Evolutionary conservation across 225 moss, liverwort and hornwort genomes (phyloP).

Genomic region (Marchantia polymorpha): DNA sequence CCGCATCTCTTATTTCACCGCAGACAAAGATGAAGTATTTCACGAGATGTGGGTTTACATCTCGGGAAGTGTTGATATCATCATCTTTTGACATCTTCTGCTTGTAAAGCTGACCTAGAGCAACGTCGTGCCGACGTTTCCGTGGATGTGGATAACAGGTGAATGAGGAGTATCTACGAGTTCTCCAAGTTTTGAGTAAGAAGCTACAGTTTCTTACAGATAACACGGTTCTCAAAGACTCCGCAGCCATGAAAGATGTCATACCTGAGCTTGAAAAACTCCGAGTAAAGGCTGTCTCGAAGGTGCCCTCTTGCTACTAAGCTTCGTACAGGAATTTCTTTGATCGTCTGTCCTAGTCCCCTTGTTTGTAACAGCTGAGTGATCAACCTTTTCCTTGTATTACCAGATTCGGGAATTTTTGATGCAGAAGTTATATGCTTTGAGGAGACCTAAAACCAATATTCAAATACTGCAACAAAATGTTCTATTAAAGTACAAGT

Average conservation of each 20-base stretch:
- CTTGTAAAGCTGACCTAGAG: not conserved
- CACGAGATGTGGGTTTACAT: not conserved
- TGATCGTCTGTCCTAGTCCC: not conserved
- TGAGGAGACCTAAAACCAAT: constrained; percentile 98
- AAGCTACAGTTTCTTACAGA: constrained; percentile 79
- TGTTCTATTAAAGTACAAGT: constrained; percentile 97
- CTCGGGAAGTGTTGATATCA: not conserved
- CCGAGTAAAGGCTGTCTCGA: constrained; percentile 77
- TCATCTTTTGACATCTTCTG: not conserved
- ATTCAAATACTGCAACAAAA: constrained; percentile 99
- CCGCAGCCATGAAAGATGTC: constrained; percentile 86
- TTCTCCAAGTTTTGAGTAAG: constrained; percentile 81
- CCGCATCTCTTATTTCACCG: not conserved
- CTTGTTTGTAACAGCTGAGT: not conserved
- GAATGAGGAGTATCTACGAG: constrained; percentile 82
- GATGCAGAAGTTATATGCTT: constrained; percentile 87
- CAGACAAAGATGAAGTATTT: not conserved
- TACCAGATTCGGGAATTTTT: constrained; percentile 88
- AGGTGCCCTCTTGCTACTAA: constrained; percentile 45
- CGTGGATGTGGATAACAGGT: constrained; percentile 53
- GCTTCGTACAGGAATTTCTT: not conserved
- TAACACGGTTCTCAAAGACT: constrained; percentile 67
- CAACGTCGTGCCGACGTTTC: not conserved
- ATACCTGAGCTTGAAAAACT: constrained; percentile 89
- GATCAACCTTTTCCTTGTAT: constrained; percentile 24